A percentile compares a stretch with the other conserved stretches of the same genome.
Conservation (phyloP, 2,329 filamentous ascomycete genomes). For the Raffaelea arxii region DNA sequence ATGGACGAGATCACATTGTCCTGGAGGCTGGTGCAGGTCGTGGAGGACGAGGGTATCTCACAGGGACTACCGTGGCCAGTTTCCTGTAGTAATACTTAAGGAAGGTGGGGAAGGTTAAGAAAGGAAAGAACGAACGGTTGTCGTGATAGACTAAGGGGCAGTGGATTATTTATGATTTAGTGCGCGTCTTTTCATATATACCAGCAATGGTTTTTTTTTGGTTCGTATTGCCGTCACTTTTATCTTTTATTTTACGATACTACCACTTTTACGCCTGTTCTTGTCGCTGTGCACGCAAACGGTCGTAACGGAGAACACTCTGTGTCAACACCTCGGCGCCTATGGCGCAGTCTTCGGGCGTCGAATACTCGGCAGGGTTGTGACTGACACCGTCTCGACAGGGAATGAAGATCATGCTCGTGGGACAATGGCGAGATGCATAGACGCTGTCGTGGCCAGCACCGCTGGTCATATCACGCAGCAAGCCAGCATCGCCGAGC, state of each 20-base stretch:
- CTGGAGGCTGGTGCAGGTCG: not conserved
- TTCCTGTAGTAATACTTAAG: not conserved
- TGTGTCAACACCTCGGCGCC: constrained; percentile 40
- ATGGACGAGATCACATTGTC: not conserved
- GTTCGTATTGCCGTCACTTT: too few relatives aligned
- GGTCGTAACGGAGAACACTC: constrained; percentile 16
- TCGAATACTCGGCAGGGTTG: constrained; percentile 53
- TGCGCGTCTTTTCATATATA: too few relatives aligned
- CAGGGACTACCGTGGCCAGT: not conserved
- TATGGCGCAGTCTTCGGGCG: constrained; percentile 47
- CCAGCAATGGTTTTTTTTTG: too few relatives aligned
- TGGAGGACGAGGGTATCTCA: not conserved
- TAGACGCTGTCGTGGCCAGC: constrained; percentile 45
- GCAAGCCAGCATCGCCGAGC: constrained; percentile 33
- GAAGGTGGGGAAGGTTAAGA: too few relatives aligned
- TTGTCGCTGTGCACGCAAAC: constrained; percentile 1
- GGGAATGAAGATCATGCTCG: constrained; percentile 58
- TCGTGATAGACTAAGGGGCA: too few relatives aligned
- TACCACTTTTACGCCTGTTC: too few relatives aligned
- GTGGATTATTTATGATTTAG: too few relatives aligned
- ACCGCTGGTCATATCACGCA: constrained; percentile 28
- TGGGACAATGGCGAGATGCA: constrained; percentile 47
- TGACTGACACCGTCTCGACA: constrained; percentile 55
- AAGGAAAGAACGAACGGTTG: too few relatives aligned
- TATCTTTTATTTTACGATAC: too few relatives aligned